phyloP scores from a whole-genome alignment of 345 rosid genomes.

The Eucalyptus lansdowneana region DNA sequence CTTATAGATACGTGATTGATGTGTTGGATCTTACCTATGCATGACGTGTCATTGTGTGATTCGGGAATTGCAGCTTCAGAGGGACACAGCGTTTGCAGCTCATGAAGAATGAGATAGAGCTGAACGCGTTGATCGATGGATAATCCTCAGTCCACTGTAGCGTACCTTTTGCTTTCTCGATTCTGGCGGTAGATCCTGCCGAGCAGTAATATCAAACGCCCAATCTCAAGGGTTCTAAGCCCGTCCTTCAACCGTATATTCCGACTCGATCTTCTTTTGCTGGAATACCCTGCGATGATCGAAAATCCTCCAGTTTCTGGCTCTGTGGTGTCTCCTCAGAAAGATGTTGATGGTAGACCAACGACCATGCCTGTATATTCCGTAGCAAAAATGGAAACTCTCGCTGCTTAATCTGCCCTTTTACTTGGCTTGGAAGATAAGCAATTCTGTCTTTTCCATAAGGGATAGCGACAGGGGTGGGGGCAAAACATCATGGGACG shows the following conservation, averaged over 20 bases:
- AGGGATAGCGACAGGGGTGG: background rate
- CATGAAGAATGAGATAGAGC: conserved; percentile 35
- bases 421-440: background rate
- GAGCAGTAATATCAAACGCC: conserved; percentile 55
- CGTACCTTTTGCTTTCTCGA: conserved; percentile 71
- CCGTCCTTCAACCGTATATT: background rate
- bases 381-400: background rate
- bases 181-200: conserved; percentile 87
- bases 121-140: conserved; percentile 23
- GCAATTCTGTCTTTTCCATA: background rate
- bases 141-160: conserved; percentile 17
- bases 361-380: background rate
- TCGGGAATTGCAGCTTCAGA: conserved; percentile 27
- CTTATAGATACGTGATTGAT: background rate
- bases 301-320: background rate
- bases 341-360: background rate
- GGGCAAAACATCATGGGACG: background rate
- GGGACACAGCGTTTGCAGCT: conserved; percentile 49
- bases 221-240: conserved; percentile 65
- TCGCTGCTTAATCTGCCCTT: background rate
- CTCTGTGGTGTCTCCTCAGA: background rate
- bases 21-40: background rate
- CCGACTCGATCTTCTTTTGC: background rate
- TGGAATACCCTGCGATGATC: background rate
- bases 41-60: background rate